phyloP scores from a whole-genome alignment of 2,329 filamentous ascomycete species.

The Apiospora malaysiana region DNA sequence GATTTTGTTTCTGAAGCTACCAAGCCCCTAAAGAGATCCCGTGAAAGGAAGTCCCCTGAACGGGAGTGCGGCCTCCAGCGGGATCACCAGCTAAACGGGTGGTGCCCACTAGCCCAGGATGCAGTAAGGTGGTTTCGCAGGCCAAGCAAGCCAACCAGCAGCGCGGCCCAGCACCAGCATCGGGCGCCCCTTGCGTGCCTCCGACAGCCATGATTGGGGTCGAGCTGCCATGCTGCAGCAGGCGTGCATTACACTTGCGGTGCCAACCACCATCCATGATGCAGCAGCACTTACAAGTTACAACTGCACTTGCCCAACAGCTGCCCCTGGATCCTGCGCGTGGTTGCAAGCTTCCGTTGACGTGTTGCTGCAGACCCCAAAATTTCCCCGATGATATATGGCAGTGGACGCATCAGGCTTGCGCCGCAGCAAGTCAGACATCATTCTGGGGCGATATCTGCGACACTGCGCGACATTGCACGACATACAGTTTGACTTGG shows the following conservation, averaged over 20 bases:
- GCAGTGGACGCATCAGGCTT: neutral
- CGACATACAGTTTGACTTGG: constrained; percentile 21
- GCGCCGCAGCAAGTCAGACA: neutral
- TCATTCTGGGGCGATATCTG: constrained; percentile 21
- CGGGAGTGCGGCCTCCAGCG: constrained; percentile 18
- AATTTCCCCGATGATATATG: neutral
- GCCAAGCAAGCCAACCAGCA: constrained; percentile 3
- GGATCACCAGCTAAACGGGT: constrained; percentile 20
- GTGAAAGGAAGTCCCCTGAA: constrained; percentile 19
- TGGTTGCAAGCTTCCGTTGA: constrained; percentile 9
- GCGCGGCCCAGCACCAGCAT: constrained; percentile 4
- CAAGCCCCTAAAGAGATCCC: constrained; percentile 18
- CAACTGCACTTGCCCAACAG: constrained; percentile 1
- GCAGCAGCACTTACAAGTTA: neutral
- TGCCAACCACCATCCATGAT: constrained; percentile 7
- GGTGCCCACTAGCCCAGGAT: constrained; percentile 15
- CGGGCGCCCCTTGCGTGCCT: constrained; percentile 9
- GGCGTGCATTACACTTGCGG: constrained; percentile 10
- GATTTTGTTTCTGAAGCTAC: constrained; percentile 16
- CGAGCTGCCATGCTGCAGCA: neutral
- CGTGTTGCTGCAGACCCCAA: constrained; percentile 16
- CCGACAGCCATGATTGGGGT: constrained; percentile 11
- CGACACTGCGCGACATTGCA: constrained; percentile 26
- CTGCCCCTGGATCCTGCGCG: constrained; percentile 3
- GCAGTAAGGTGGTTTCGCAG: constrained; percentile 6